Base-by-base conservation (phyloP, 805 yeast species). In the Saccharomycopsis fibuligera region DNA sequence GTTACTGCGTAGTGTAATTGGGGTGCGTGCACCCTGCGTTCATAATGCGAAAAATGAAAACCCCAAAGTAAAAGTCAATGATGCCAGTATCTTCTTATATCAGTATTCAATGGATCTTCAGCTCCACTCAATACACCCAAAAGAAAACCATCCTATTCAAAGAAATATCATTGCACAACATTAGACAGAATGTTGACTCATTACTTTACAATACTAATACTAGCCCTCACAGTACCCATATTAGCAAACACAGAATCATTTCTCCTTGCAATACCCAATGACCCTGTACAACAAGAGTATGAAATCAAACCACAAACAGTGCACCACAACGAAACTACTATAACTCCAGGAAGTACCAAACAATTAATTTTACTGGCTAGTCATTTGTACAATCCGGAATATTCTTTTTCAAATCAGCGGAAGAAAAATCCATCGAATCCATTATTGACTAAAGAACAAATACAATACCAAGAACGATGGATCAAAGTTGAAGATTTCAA, bases 191-290 rank as follows among this genome's bases (percentile, higher is more conserved):
- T n/a, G n/a, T n/a, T n/a, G n/a, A n/a, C n/a, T n/a, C n/a, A n/a
- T n/a, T n/a, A n/a, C n/a, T n/a, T n/a, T n/a, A n/a, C n/a, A n/a
- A n/a, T n/a, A n/a, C n/a, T n/a, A n/a, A n/a, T n/a, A n/a, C n/a
- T n/a, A n/a, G 31, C 31, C 12, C 8, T 27, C 31, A 12, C 12
- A 8, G 31, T 27, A 27, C 31, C 8, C 8, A 12, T 27, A 27
- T 8, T 5, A 3, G 50, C 50, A 12, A 50, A 50, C 44, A 50
- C 54, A 4, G 54, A 50, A 31, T 46, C 54, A n/a, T 50, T 50
- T 14, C 16, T 49, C 14, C 37, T 49, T n/a, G 17, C 37, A 2
- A 24, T 49, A 5, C 50, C 53, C 4, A 24, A 23, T 14, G 17
- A 31, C 14, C 29, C 14, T n/a, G n/a, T 9, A 12, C 29, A 25